Conservation (phyloP, 2,329 filamentous ascomycete genomes). For the Celoporthe dispersa region DNA sequence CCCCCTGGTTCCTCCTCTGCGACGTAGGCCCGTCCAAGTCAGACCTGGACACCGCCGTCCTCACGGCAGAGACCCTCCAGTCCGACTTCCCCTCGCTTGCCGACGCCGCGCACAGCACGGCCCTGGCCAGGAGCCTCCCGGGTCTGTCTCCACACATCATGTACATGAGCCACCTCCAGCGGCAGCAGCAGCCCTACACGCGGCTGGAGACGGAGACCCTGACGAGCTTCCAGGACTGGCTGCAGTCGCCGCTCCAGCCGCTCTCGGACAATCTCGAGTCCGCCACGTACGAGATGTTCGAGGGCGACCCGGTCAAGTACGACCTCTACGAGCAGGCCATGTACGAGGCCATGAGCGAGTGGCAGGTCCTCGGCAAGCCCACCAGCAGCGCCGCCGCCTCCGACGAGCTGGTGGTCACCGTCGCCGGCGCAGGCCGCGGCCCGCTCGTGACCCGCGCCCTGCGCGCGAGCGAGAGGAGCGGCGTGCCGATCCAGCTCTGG, state of each 20-base stretch:
- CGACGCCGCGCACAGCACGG: slow-evolving; percentile 58
- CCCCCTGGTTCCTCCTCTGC: slow-evolving; percentile 67
- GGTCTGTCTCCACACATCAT: slow-evolving; percentile 60
- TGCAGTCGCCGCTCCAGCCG: slow-evolving; percentile 93
- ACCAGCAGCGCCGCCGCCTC: slow-evolving; percentile 56
- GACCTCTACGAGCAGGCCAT: slow-evolving; percentile 91
- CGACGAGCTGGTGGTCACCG: slow-evolving; percentile 73
- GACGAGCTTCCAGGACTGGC: slow-evolving; percentile 81
- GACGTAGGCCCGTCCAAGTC: slow-evolving; percentile 58
- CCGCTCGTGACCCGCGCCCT: slow-evolving; percentile 88
- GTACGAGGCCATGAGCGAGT: slow-evolving; percentile 78
- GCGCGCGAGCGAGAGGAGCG: slow-evolving; percentile 75
- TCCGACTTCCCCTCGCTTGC: slow-evolving; percentile 70
- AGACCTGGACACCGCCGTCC: slow-evolving; percentile 39
- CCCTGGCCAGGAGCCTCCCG: slow-evolving; percentile 50
- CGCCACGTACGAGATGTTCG: slow-evolving; percentile 97
- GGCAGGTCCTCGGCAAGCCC: slow-evolving; percentile 72
- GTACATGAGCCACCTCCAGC: slow-evolving; percentile 84
- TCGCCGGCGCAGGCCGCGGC: slow-evolving; percentile 90
- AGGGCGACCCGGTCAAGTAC: slow-evolving; percentile 98
- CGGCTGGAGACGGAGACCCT: slow-evolving; percentile 56
- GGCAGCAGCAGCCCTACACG: slow-evolving; percentile 70
- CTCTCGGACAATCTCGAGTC: slow-evolving; percentile 96
- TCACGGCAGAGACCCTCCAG: slow-evolving; percentile 45
- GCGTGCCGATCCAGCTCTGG: slow-evolving; percentile 83